Evolutionary conservation across 1,139 yeast genomes (phyloP).

Genomic region (Debaryomyces sp.): DNA sequence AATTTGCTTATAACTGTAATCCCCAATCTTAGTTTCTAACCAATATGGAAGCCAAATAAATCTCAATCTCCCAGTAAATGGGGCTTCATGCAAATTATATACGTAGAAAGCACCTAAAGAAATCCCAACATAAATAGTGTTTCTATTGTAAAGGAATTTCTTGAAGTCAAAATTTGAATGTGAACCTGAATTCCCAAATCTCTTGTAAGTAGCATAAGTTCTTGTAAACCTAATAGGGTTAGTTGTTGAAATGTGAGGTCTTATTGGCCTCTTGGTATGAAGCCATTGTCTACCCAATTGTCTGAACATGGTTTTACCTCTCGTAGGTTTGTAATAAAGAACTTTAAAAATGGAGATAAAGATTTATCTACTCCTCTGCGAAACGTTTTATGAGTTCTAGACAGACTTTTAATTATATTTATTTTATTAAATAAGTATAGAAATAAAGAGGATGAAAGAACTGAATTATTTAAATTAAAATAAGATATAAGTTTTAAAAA

Average conservation of each 20-base stretch:
- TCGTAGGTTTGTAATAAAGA: background rate
- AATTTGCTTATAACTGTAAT: conserved; percentile 64
- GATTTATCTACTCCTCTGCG: background rate
- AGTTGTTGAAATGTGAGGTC: background rate
- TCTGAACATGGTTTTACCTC: background rate
- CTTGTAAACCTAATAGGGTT: background rate
- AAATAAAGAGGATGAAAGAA: background rate
- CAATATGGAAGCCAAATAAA: conserved; percentile 74
- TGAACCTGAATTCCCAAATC: conserved; percentile 21
- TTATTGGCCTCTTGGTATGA: background rate
- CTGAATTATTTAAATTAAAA: background rate
- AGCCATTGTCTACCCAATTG: conserved; percentile 1
- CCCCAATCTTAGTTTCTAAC: conserved; percentile 70
- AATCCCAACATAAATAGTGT: conserved; percentile 21
- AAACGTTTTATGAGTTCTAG: background rate
- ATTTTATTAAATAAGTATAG: background rate
- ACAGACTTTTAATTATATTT: background rate
- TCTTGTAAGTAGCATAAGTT: conserved; percentile 22
- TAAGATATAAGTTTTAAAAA: background rate
- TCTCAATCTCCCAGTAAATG: conserved; percentile 74
- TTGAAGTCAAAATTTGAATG: conserved; percentile 12
- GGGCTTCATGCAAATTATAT: conserved; percentile 76
- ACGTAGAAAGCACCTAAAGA: conserved; percentile 50
- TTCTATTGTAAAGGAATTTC: conserved; percentile 20
- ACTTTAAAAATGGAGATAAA: background rate